Percentiles rank a stretch among this genome's conserved stretches.
These are phyloP conservation scores for Aspergillus hiratsukae DNA, from an alignment of 2,329 filamentous ascomycete species.

Conservation along the genomic window DNA sequence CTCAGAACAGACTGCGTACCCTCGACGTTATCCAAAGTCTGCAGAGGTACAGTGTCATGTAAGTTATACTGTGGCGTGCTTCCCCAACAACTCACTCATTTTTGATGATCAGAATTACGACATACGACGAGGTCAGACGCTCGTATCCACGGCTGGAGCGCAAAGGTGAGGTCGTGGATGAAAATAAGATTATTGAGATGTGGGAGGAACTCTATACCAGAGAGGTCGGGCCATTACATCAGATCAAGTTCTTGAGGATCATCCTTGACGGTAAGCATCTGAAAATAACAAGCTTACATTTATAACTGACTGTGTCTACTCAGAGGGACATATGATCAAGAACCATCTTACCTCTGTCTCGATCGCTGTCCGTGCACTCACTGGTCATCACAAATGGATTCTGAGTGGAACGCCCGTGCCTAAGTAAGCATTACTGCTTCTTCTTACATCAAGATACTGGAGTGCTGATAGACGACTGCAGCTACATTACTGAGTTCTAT, in stretches of 20 bases:
- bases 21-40: slow-evolving; percentile 18
- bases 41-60: slow-evolving; percentile 21
- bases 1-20: slow-evolving; percentile 14
- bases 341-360: slow-evolving; percentile 32
- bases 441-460: background rate
- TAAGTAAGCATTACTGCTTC: slow-evolving; percentile 23
- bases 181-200: slow-evolving; percentile 19
- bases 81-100: slow-evolving; percentile 3
- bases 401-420: slow-evolving; percentile 37
- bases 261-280: slow-evolving; percentile 34
- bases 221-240: slow-evolving; percentile 30
- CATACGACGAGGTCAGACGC: slow-evolving; percentile 32
- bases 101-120: slow-evolving; percentile 29
- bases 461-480: slow-evolving; percentile 8
- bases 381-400: slow-evolving; percentile 35
- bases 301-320: background rate
- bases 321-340: slow-evolving; percentile 35
- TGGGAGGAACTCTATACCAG: slow-evolving; percentile 20
- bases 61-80: background rate
- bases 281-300: background rate
- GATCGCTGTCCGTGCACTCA: slow-evolving; percentile 32
- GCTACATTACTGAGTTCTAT: slow-evolving; percentile 34
- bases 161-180: slow-evolving; percentile 11
- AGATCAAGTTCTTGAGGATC: slow-evolving; percentile 34
- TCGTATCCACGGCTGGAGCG: slow-evolving; percentile 28